phyloP scores from a whole-genome alignment of 805 yeast species.

The Peterozyma xylosa region DNA sequence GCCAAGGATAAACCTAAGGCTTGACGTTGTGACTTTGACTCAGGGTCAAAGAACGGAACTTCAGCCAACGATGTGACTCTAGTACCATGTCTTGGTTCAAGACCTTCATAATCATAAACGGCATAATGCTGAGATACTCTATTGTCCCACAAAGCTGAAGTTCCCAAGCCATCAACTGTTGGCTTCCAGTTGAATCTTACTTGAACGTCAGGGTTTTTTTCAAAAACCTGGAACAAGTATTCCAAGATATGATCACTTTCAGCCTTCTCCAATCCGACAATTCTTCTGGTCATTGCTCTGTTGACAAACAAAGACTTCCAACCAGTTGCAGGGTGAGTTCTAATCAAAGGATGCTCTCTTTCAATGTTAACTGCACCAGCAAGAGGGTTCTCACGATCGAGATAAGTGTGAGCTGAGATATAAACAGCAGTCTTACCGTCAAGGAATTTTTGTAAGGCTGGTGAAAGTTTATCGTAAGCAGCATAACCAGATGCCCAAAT shows the following conservation, averaged over 20 bases:
- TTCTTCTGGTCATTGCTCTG: conserved; percentile 38
- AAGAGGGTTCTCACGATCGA: conserved; percentile 34
- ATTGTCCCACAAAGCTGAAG: conserved; percentile 57
- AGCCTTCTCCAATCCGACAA: conserved; percentile 39
- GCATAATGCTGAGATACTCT: conserved; percentile 39
- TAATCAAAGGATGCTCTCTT: conserved; percentile 49
- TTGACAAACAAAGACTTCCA: conserved; percentile 47
- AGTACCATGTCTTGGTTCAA: conserved; percentile 40
- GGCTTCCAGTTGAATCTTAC: conserved; percentile 42
- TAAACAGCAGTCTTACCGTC: conserved; percentile 22
- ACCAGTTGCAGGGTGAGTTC: conserved; percentile 58
- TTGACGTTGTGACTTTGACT: conserved; percentile 45
- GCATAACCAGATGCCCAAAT: conserved; percentile 45
- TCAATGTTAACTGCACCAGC: conserved; percentile 35
- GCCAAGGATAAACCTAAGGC: conserved; percentile 29
- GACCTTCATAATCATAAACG: conserved; percentile 11
- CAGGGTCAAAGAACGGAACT: conserved; percentile 40
- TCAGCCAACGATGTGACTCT: conserved; percentile 51
- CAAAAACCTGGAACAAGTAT: conserved; percentile 33
- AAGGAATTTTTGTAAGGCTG: conserved; percentile 37
- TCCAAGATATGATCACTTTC: conserved; percentile 38
- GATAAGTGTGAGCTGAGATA: conserved; percentile 34
- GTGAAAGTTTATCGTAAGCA: conserved; percentile 45
- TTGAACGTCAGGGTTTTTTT: conserved; percentile 41
- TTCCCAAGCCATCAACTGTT: conserved; percentile 31